phyloP scores from a whole-genome alignment of 768 basidiomycete species.

The Tylopilus plumbeoviolaceoides region DNA sequence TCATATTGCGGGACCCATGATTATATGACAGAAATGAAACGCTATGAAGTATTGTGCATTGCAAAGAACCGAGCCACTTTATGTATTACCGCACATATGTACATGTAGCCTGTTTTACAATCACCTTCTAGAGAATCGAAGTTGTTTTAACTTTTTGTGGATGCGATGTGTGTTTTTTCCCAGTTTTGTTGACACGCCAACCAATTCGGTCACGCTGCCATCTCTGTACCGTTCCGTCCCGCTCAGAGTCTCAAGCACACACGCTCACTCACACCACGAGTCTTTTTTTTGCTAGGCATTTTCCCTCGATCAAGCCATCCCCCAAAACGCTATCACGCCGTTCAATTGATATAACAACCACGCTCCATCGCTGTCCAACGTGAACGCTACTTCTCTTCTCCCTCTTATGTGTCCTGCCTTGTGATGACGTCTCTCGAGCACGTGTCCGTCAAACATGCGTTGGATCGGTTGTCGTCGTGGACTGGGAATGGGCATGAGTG shows the following conservation, averaged over 20 bases:
- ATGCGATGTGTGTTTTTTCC: background rate
- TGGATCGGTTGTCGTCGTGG: constrained; percentile 1
- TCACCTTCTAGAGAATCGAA: constrained; percentile 12
- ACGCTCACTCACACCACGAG: background rate
- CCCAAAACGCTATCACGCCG: background rate
- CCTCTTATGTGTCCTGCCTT: constrained; percentile 14
- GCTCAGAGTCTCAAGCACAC: background rate
- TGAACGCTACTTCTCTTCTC: background rate
- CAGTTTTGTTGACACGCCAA: background rate
- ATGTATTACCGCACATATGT: constrained; percentile 30
- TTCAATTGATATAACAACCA: background rate
- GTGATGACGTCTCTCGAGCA: constrained; percentile 28
- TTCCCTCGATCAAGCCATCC: background rate
- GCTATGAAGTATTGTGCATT: constrained; percentile 22
- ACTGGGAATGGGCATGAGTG: background rate
- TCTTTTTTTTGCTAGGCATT: background rate
- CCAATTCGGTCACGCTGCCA: background rate
- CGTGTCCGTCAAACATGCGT: constrained; percentile 16
- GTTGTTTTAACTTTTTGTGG: no score
- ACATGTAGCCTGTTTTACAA: constrained; percentile 22
- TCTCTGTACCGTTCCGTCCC: background rate
- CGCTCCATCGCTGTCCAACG: background rate
- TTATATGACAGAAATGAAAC: constrained; percentile 17
- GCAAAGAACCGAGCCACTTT: constrained; percentile 14
- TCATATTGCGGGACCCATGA: background rate